Evolutionary conservation across 768 basidiomycete species (phyloP).

Genomic region (Mycena pura): DNA sequence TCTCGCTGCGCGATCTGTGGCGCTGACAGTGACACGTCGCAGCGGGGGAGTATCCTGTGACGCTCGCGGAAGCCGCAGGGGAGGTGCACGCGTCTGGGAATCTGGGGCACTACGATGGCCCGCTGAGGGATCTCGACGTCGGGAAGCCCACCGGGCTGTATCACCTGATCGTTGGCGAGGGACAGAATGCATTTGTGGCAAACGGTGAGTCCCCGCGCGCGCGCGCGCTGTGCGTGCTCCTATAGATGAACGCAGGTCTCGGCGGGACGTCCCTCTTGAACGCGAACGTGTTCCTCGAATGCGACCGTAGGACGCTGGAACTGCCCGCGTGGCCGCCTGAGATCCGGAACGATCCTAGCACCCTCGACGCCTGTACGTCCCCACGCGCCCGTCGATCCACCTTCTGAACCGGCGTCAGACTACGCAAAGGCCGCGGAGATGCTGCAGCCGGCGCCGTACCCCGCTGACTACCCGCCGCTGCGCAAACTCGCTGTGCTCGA

Average conservation of each 20-base stretch:
- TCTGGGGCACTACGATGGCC: constrained; percentile 10
- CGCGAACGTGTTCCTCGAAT: constrained; percentile 28
- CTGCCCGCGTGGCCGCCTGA: constrained; percentile 23
- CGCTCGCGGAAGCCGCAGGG: constrained; percentile 3
- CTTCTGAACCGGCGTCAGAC: too few relatives aligned
- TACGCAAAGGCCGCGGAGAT: constrained; percentile 25
- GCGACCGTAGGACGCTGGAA: constrained; percentile 24
- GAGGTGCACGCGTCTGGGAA: constrained; percentile 25
- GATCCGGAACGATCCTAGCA: constrained; percentile 17
- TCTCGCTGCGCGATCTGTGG: too few relatives aligned
- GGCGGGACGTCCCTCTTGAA: constrained; percentile 30
- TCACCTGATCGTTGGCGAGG: constrained; percentile 26
- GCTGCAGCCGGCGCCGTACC: constrained; percentile 26
- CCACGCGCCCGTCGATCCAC: too few relatives aligned
- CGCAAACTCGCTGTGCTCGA: constrained; percentile 22
- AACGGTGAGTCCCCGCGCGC: constrained; percentile 18
- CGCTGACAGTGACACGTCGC: not conserved
- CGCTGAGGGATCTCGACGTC: constrained; percentile 10
- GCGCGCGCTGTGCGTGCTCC: not conserved
- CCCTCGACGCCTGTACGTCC: constrained; percentile 27
- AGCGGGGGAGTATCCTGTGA: constrained; percentile 28
- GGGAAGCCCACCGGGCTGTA: constrained; percentile 26
- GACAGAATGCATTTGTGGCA: constrained; percentile 29
- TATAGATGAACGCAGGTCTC: constrained; percentile 19
- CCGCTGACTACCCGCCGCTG: constrained; percentile 23